Percentiles rank a stretch among this genome's conserved stretches.
Conservation (phyloP, 257 asterid genomes). For the Ballota nigra region DNA sequence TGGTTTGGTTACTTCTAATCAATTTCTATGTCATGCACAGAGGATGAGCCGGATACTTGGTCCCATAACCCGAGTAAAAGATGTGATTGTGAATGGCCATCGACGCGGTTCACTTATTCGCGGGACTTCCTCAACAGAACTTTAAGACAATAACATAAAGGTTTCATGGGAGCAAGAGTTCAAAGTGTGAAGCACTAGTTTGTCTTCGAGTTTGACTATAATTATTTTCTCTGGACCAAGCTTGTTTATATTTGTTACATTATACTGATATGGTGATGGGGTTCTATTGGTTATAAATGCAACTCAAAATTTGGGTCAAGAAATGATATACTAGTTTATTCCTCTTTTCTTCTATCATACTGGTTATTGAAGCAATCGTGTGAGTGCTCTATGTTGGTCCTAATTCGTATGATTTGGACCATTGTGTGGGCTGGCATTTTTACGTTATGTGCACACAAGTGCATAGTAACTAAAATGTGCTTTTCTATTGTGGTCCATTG, state of each 20-base stretch:
- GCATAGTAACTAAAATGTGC: no score
- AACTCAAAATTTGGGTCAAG: conserved; percentile 4
- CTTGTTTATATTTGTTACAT: conserved; percentile 18
- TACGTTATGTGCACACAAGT: no score
- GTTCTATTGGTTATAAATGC: neutral
- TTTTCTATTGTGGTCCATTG: neutral
- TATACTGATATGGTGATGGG: conserved; percentile 1
- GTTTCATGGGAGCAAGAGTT: neutral
- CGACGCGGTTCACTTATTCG: conserved; percentile 42
- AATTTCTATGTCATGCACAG: conserved; percentile 28
- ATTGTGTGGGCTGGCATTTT: no score
- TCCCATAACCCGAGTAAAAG: conserved; percentile 63
- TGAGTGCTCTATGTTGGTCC: no score
- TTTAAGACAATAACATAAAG: conserved; percentile 33
- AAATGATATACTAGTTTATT: neutral
- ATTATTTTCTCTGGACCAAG: neutral
- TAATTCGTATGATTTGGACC: no score
- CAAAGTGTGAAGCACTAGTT: conserved; percentile 11
- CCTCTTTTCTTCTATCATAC: no score
- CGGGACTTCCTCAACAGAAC: conserved; percentile 40
- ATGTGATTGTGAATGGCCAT: conserved; percentile 50
- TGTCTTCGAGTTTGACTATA: conserved; percentile 10
- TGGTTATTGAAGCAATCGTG: no score
- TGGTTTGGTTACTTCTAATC: neutral
- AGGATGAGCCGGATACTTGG: conserved; percentile 50